Base-by-base conservation (phyloP, 345 rosid genomes). In the Triadica sebifera region DNA sequence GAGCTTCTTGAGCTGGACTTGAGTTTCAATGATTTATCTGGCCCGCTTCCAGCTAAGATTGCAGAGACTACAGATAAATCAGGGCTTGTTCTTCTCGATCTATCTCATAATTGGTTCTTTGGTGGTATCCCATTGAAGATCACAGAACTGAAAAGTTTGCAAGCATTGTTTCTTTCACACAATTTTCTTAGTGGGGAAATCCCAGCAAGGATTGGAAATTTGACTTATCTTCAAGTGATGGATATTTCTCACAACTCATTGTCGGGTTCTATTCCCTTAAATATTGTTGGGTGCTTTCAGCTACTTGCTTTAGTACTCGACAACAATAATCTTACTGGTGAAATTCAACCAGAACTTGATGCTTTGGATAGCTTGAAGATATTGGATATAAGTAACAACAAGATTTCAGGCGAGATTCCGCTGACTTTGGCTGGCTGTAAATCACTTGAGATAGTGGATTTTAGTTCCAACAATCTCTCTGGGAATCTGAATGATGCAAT, bases 281-380 rank as follows among this genome's bases (percentile, higher is more conserved):
- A 87, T 75, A 84, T 94, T 49, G 96, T 94, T 34, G 94, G 94
- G 45, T 94, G 97, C 73, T 94, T 92, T 79, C 97, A 94, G 89
- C 77, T 94, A 20, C 90, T 94, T 34, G 92, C 93, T 49, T 64
- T 94, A 73, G 76, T 90, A 19, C 84, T 94, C 59, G 86, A 82
- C 58, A 87, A 89, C 84, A 94, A 94, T 82, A 88, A 90, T 75
- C 92, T 92, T 67, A 85, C 91, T 0, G 97, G 97, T 3, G 91
- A 88, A 82, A 88, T 94, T 62, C 94, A 92, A 73, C 98, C 93
- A 0, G 98, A 94, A 84, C 93, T 94, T 52, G 98, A 94, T 74
- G 98, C 97, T 0, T 77, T 92, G 75, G 88, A 89, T 76, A 83
- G 97, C 83, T 71, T 94, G 64, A 88, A 87, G 85, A 89, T 94